Conservation (phyloP, 371 early-diverging fungal genomes). For the Zopfochytrium polystomum region DNA sequence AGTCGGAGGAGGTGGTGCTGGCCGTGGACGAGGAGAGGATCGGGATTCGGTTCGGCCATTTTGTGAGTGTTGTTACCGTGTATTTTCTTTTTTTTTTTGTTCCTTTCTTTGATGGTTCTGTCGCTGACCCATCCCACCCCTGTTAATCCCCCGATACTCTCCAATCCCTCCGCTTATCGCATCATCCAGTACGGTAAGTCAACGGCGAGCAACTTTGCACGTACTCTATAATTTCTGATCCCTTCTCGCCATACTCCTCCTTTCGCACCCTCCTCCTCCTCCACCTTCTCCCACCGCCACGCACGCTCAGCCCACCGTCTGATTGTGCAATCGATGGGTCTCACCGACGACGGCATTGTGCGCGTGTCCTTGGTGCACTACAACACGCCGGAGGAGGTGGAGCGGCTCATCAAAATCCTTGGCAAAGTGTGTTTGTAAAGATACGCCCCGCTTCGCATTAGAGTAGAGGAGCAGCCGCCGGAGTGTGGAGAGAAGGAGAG, state of each 20-base stretch:
- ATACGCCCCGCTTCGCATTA: no score
- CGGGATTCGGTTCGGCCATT: slow-evolving; percentile 25
- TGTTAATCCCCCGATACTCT: background rate
- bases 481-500: no score
- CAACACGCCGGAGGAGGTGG: slow-evolving; percentile 35
- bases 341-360: slow-evolving; percentile 32
- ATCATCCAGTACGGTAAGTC: background rate
- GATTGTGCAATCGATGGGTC: slow-evolving; percentile 15
- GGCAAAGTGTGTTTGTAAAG: no score
- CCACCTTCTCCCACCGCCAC: no score
- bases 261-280: no score
- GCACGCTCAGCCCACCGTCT: slow-evolving; percentile 30
- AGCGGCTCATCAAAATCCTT: no score
- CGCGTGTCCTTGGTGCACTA: slow-evolving; percentile 35
- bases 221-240: background rate
- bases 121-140: background rate
- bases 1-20: slow-evolving; percentile 17
- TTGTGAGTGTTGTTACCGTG: slow-evolving; percentile 20
- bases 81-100: background rate
- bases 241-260: no score
- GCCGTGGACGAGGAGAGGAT: slow-evolving; percentile 12
- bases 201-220: background rate
- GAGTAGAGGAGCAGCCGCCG: no score
- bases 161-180: no score
- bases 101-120: slow-evolving; percentile 2